phyloP scores from a whole-genome alignment of 1,284 basidiomycete genomes.

The Puccinia polysora region DNA sequence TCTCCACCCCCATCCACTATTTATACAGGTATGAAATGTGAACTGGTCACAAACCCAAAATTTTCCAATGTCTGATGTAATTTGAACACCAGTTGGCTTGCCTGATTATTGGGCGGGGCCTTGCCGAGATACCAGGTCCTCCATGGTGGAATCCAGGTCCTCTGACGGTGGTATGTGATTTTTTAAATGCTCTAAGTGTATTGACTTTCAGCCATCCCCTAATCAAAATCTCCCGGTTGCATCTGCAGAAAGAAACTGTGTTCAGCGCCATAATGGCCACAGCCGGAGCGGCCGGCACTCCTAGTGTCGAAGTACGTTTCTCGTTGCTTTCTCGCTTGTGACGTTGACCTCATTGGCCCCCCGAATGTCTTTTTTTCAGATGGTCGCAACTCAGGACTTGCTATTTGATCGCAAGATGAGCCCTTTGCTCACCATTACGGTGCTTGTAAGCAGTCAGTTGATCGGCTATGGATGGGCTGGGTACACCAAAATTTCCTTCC shows the following conservation, averaged over 20 bases:
- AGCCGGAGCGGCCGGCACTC: constrained; percentile 11
- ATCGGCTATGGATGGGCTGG: constrained; percentile 42
- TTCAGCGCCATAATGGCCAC: constrained; percentile 37
- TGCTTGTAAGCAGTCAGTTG: constrained; percentile 29
- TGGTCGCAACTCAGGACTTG: constrained; percentile 28
- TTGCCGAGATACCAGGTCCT: constrained; percentile 32
- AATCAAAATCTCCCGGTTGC: background rate
- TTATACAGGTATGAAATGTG: constrained; percentile 22
- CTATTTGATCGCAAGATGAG: constrained; percentile 29
- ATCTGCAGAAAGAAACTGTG: constrained; percentile 40
- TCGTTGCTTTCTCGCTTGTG: background rate
- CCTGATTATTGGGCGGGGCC: constrained; percentile 18
- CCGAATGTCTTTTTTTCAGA: background rate
- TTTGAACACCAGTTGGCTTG: constrained; percentile 16
- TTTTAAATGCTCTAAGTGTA: background rate
- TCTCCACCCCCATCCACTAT: constrained; percentile 16
- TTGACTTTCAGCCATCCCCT: background rate
- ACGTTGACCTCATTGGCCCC: background rate
- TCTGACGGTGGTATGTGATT: constrained; percentile 25
- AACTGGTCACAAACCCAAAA: too few relatives aligned
- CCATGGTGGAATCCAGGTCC: constrained; percentile 36
- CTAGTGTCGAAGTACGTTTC: constrained; percentile 24
- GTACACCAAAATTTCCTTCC: background rate
- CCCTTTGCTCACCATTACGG: constrained; percentile 2
- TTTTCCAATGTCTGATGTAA: background rate